Evolutionary conservation across 169 alveolate species (phyloP), one percentile per base, ranked within the genome.

Genomic region (Cryptosporidium sp.): DNA sequence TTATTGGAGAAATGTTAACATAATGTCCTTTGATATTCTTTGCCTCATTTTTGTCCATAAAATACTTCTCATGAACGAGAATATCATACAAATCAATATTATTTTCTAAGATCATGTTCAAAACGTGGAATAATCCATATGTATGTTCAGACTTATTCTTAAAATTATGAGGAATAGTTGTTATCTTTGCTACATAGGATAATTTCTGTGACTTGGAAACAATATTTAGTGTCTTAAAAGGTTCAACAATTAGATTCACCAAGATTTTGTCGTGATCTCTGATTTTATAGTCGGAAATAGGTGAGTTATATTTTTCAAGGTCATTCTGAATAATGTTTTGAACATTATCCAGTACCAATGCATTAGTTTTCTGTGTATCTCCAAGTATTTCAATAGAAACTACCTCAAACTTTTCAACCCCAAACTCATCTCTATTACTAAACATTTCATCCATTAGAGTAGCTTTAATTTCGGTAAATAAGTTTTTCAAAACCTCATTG

Each of bases 51-150:
- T 53, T 39, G 33, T 73, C 53, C 0, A 9, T 60, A 9, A 73
- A 73, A 42, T 45, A 73, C 56, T 73, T 73, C 58, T 73, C 51
- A 23, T 58, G 70, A 33, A 73, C 48, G 4, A 73, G 7, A 31
- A 73, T 73, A 33, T 73, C 86, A 23, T 73, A 73, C 33, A 62
- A 12, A 18, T 73, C 86, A n/a, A 73, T 35, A 12, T 73, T 73
- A 5, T 53, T 10, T 1, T 39, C 71, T 29, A 53, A 42, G 7
- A 73, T 33, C 33, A 23, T 37, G 21, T 60, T 73, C 48, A 73
- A 73, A 18, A 58, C 35, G 21, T 73, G 35, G 37, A 16, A 73
- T 23, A 73, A 26, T 9, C 72, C 86, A 16, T 26, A 73, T 26
- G 0, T 12, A 9, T 31, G 58, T 31, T 73, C 72, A 2, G 67